Evolutionary conservation across 345 rosid genomes (phyloP).

Genomic region (Erodium maritimum): DNA sequence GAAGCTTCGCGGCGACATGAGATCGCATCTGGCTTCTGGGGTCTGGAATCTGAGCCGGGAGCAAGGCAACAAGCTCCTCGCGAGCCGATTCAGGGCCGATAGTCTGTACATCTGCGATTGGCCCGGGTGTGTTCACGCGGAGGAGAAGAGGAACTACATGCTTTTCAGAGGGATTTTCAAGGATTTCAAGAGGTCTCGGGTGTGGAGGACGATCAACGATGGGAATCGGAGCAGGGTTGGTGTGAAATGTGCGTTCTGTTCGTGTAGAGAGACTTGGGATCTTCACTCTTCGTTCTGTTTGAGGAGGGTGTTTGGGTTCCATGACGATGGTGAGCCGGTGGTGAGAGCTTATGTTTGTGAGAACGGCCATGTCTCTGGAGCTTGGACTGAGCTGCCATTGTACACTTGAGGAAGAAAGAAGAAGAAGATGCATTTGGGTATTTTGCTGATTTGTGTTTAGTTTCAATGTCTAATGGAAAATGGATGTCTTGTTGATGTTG

Average conservation of each 20-base stretch:
- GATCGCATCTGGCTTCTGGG: slow-evolving; percentile 67
- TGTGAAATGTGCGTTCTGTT: slow-evolving; percentile 72
- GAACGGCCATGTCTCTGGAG: slow-evolving; percentile 94
- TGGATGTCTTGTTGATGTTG: too few species aligned
- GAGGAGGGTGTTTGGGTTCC: slow-evolving; percentile 62
- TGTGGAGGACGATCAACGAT: slow-evolving; percentile 81
- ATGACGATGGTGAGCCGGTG: slow-evolving; percentile 89
- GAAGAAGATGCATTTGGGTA: too few species aligned
- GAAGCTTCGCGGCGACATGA: slow-evolving; percentile 31
- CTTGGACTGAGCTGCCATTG: slow-evolving; percentile 74
- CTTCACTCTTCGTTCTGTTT: slow-evolving; percentile 82
- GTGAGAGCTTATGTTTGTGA: slow-evolving; percentile 96
- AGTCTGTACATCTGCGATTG: slow-evolving; percentile 74
- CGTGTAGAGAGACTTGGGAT: slow-evolving; percentile 75
- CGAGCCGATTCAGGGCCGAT: slow-evolving; percentile 84
- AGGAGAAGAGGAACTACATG: slow-evolving; percentile 83
- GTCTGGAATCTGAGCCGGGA: slow-evolving; percentile 72
- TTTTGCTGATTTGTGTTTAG: too few species aligned
- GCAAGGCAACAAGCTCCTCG: slow-evolving; percentile 77
- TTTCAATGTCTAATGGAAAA: too few species aligned
- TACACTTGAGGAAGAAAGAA: too few species aligned
- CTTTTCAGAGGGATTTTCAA: slow-evolving; percentile 85
- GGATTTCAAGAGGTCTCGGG: slow-evolving; percentile 65
- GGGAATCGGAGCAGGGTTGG: slow-evolving; percentile 49
- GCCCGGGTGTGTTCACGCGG: slow-evolving; percentile 82